Evolutionary conservation across 768 basidiomycete genomes (phyloP).

Genomic region (Boletellus ananas): DNA sequence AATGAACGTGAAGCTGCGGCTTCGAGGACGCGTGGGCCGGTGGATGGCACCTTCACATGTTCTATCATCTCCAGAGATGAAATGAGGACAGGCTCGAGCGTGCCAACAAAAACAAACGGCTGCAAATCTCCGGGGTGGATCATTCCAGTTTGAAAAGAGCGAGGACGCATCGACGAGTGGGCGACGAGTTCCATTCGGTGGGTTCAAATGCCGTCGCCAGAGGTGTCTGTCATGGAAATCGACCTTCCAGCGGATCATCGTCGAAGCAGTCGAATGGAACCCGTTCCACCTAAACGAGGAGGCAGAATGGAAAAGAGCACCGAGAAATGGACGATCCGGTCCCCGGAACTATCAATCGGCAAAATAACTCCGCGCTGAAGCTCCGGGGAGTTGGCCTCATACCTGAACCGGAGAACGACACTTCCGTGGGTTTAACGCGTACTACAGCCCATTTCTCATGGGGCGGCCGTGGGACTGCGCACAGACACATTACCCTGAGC

Average conservation of each 20-base stretch:
- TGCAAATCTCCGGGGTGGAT: constrained; percentile 12
- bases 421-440: neutral
- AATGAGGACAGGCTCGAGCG: constrained; percentile 14
- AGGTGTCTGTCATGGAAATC: neutral
- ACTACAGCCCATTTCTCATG: constrained; percentile 17
- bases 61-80: constrained; percentile 4
- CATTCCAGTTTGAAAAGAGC: constrained; percentile 2
- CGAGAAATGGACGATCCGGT: neutral
- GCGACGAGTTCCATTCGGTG: neutral
- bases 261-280: constrained; percentile 8
- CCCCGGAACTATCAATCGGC: constrained; percentile 1
- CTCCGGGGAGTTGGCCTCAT: neutral
- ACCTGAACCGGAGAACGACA: neutral
- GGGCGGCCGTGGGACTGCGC: constrained; percentile 13
- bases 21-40: constrained; percentile 7
- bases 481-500: constrained; percentile 22
- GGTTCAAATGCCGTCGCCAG: constrained; percentile 17
- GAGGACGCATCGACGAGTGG: neutral
- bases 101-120: constrained; percentile 6
- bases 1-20: neutral
- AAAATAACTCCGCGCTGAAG: neutral
- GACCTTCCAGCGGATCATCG: neutral
- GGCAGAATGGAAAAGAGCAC: constrained; percentile 4
- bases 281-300: neutral
- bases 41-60: neutral